Evolutionary conservation across 495 filamentous ascomycete genomes (phyloP).

Genomic region (Sabuloglossum arenarium): DNA sequence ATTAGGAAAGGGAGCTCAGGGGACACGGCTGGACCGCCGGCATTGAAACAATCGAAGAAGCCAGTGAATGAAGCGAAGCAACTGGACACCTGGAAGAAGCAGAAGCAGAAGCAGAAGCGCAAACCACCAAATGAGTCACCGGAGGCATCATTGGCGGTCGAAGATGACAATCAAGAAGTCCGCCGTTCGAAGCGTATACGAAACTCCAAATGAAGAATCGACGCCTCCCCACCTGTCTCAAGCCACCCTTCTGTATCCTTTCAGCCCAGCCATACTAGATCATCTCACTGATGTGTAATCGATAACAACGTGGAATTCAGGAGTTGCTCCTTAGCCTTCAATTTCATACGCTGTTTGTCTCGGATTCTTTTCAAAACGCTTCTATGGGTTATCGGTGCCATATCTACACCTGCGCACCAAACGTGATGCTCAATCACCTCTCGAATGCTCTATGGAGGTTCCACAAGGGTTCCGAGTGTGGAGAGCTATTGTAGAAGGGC

Average conservation of each 20-base stretch:
- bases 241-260: background rate
- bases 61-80: background rate
- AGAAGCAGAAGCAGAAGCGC: background rate
- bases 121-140: background rate
- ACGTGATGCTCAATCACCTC: too few relatives aligned
- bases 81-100: background rate
- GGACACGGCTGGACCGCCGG: background rate
- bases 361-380: too few relatives aligned
- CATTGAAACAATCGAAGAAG: background rate
- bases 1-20: background rate
- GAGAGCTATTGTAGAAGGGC: too few relatives aligned
- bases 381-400: too few relatives aligned
- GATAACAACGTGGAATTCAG: too few relatives aligned
- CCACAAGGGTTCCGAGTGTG: too few relatives aligned
- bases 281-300: too few relatives aligned
- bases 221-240: background rate
- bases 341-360: too few relatives aligned
- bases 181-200: background rate
- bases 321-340: too few relatives aligned
- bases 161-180: background rate
- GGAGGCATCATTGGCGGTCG: background rate
- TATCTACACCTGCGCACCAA: too few relatives aligned
- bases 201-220: background rate
- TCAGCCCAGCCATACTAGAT: background rate
- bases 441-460: too few relatives aligned